Evolutionary conservation across 2,329 filamentous ascomycete species (phyloP).

Genomic region (Penicillium sp.): DNA sequence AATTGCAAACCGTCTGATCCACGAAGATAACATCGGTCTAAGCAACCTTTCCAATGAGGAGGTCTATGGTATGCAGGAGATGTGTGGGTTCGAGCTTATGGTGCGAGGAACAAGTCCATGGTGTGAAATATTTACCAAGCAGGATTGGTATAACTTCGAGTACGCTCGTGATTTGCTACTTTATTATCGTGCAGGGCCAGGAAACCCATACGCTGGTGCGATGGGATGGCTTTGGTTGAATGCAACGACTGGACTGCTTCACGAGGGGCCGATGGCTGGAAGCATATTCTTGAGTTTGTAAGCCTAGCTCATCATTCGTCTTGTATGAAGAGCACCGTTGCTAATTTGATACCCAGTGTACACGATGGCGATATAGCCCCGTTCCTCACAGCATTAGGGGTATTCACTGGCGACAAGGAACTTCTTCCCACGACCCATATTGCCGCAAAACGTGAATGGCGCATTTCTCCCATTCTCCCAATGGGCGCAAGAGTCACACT

Average conservation of each 20-base stretch:
- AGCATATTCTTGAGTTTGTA: constrained; percentile 59
- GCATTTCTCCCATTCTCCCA: constrained; percentile 56
- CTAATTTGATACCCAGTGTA: constrained; percentile 35
- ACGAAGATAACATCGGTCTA: constrained; percentile 26
- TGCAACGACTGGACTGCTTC: constrained; percentile 53
- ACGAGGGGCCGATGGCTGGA: constrained; percentile 46
- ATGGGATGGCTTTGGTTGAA: constrained; percentile 63
- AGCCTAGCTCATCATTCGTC: constrained; percentile 18
- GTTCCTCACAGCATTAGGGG: constrained; percentile 53
- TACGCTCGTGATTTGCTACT: constrained; percentile 60
- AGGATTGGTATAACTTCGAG: constrained; percentile 57
- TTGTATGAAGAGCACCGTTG: not conserved
- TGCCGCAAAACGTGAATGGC: constrained; percentile 50
- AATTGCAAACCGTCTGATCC: constrained; percentile 47
- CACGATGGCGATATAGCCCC: constrained; percentile 61
- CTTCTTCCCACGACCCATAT: constrained; percentile 51
- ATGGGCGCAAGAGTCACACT: constrained; percentile 59
- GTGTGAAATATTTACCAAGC: constrained; percentile 56
- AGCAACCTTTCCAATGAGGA: constrained; percentile 51
- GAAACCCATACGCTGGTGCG: constrained; percentile 53
- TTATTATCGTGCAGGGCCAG: constrained; percentile 60
- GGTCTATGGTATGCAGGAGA: constrained; percentile 61
- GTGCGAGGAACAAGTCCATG: constrained; percentile 55
- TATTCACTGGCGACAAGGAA: constrained; percentile 45
- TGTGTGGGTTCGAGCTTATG: constrained; percentile 61